These are phyloP conservation scores for Nannizzia gypsea DNA, from an alignment of 2,329 filamentous ascomycete species.

Conservation along the genomic window DNA sequence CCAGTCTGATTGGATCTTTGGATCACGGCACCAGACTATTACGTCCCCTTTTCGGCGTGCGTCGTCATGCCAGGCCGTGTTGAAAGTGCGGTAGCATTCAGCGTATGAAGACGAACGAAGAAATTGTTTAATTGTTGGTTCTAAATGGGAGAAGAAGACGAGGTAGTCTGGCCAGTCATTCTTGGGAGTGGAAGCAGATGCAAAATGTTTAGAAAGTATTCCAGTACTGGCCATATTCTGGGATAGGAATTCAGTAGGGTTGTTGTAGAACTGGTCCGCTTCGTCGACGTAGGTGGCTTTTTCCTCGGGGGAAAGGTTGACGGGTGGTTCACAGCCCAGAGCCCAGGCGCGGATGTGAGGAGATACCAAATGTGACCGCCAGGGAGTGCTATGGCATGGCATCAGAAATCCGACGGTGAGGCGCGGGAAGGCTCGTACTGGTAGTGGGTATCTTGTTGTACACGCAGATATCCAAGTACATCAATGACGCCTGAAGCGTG, in stretches of 20 bases:
- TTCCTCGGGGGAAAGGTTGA: conserved; percentile 50
- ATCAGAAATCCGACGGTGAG: conserved; percentile 68
- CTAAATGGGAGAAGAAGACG: conserved; percentile 47
- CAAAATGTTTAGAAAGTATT: conserved; percentile 4
- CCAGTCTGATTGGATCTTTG: conserved; percentile 27
- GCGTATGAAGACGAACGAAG: conserved; percentile 40
- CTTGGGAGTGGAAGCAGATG: conserved; percentile 6
- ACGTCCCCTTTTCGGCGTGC: conserved; percentile 50
- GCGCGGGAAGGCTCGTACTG: conserved; percentile 7
- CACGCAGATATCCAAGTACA: conserved; percentile 64
- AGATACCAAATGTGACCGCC: conserved; percentile 77
- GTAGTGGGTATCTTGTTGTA: conserved; percentile 43
- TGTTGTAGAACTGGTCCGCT: conserved; percentile 75
- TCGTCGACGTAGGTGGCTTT: conserved; percentile 69
- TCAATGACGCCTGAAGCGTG: conserved; percentile 72
- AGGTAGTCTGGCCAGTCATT: conserved; percentile 40
- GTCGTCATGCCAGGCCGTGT: conserved; percentile 53
- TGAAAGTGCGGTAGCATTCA: conserved; percentile 50
- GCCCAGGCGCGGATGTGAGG: conserved; percentile 67
- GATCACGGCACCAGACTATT: conserved; percentile 46
- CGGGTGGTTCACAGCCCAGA: conserved; percentile 77
- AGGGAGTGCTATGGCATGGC: conserved; percentile 92
- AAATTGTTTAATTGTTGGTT: conserved; percentile 35
- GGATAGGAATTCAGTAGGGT: conserved; percentile 48
- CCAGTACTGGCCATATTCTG: conserved; percentile 38